phyloP scores from a whole-genome alignment of 2,329 filamentous ascomycete genomes.

The Xylariaceae sp. region DNA sequence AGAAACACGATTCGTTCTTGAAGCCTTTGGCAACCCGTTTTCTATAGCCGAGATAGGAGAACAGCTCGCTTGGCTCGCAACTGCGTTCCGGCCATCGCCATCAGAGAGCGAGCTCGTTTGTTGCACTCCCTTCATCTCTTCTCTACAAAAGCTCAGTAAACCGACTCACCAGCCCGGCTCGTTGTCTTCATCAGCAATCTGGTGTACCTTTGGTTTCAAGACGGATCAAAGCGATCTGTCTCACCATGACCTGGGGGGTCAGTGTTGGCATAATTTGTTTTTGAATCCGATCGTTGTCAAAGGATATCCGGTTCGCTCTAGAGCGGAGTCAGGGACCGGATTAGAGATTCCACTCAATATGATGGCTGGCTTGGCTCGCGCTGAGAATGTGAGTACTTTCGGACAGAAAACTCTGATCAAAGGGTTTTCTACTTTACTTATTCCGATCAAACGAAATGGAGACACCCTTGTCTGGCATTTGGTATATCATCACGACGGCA shows the following conservation, averaged over 20 bases:
- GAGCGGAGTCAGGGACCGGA: not conserved
- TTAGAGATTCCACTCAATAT: not conserved
- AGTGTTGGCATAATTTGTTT: slow-evolving; percentile 6
- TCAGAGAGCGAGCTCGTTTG: not conserved
- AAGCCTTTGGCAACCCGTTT: no score
- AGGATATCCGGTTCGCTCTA: slow-evolving; percentile 1
- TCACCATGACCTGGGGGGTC: not conserved
- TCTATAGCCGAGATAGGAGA: slow-evolving; percentile 1
- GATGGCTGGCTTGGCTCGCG: not conserved
- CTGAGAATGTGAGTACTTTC: not conserved
- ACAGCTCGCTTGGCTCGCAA: slow-evolving; percentile 1
- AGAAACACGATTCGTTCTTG: no score
- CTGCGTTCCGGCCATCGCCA: not conserved
- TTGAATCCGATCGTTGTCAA: not conserved
- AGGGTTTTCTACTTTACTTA: slow-evolving; percentile 1
- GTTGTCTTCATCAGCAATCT: not conserved
- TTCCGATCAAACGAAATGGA: not conserved
- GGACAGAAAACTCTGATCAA: not conserved
- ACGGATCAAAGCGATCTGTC: no score
- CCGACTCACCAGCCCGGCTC: not conserved
- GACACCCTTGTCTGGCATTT: slow-evolving; percentile 2
- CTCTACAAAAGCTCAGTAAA: not conserved
- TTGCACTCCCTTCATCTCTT: not conserved
- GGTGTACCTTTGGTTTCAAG: not conserved
- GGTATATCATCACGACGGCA: not conserved